phyloP scores from a whole-genome alignment of 1,139 yeast genomes.

The Nakaseomyces delphensis region DNA sequence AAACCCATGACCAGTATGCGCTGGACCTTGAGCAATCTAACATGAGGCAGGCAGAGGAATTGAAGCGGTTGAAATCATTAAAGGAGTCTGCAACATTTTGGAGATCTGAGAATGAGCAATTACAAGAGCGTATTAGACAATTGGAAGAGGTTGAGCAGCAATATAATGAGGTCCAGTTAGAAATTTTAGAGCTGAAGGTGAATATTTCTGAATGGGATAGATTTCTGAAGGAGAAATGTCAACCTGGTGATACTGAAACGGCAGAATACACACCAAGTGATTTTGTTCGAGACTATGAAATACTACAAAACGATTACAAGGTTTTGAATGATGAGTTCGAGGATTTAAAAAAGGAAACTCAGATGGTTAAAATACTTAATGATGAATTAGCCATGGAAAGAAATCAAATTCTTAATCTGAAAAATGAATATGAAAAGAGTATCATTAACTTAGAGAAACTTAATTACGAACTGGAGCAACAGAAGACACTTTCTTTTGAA shows the following conservation, averaged over 20 bases:
- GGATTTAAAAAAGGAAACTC: slow-evolving; percentile 30
- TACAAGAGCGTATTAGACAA: slow-evolving; percentile 37
- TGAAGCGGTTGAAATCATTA: slow-evolving; percentile 37
- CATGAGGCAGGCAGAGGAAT: slow-evolving; percentile 40
- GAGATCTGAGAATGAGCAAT: slow-evolving; percentile 40
- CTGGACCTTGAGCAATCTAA: slow-evolving; percentile 47
- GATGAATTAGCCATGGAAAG: slow-evolving; percentile 34
- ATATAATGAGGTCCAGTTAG: slow-evolving; percentile 45
- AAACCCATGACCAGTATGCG: slow-evolving; percentile 49
- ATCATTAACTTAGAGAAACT: slow-evolving; percentile 34
- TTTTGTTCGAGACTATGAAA: slow-evolving; percentile 32
- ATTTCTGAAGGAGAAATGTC: slow-evolving; percentile 19
- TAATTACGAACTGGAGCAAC: slow-evolving; percentile 42
- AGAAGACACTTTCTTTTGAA: slow-evolving; percentile 45
- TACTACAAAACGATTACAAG: slow-evolving; percentile 35
- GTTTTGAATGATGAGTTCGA: slow-evolving; percentile 36
- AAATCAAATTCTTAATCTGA: slow-evolving; percentile 31
- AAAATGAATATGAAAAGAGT: slow-evolving; percentile 29
- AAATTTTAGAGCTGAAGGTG: slow-evolving; percentile 40
- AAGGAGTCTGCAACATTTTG: slow-evolving; percentile 43
- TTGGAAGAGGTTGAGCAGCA: slow-evolving; percentile 41
- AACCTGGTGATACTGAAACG: slow-evolving; percentile 19
- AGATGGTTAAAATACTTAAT: slow-evolving; percentile 24
- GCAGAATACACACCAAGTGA: slow-evolving; percentile 28
- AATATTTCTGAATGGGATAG: slow-evolving; percentile 28